Percentiles rank a stretch among this genome's conserved stretches.
Evolutionary conservation across 768 basidiomycete species (phyloP).

Genomic region (Serendipita sp.): DNA sequence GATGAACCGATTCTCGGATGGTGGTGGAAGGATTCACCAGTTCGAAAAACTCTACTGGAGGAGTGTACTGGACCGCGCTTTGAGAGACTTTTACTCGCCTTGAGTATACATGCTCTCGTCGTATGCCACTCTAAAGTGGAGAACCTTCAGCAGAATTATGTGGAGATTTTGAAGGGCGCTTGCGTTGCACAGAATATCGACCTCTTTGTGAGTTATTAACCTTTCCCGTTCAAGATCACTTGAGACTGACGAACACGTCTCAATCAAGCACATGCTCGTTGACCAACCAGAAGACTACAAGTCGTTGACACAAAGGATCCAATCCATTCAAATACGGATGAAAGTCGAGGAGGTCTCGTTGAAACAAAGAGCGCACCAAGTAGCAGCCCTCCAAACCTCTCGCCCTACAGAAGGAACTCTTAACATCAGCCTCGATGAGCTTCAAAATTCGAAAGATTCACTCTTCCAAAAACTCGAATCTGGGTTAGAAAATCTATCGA

Average conservation of each 20-base stretch:
- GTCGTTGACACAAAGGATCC: neutral
- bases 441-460: neutral
- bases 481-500: neutral
- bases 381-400: neutral
- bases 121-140: neutral
- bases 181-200: neutral
- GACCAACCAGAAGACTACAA: neutral
- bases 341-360: neutral
- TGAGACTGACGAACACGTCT: too few species aligned
- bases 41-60: constrained; percentile 39
- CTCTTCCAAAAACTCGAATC: neutral
- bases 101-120: neutral
- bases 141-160: neutral
- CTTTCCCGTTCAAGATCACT: neutral
- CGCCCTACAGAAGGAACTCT: neutral
- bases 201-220: neutral
- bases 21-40: constrained; percentile 46
- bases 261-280: neutral
- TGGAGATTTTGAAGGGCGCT: neutral
- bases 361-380: neutral
- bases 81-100: neutral
- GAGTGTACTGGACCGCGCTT: constrained; percentile 28
- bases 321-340: neutral
- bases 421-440: neutral
- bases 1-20: constrained; percentile 18